Evolutionary conservation across 2,329 filamentous ascomycete genomes (phyloP), one percentile per base, ranked within the genome.

Genomic region (Truncatella angustata): DNA sequence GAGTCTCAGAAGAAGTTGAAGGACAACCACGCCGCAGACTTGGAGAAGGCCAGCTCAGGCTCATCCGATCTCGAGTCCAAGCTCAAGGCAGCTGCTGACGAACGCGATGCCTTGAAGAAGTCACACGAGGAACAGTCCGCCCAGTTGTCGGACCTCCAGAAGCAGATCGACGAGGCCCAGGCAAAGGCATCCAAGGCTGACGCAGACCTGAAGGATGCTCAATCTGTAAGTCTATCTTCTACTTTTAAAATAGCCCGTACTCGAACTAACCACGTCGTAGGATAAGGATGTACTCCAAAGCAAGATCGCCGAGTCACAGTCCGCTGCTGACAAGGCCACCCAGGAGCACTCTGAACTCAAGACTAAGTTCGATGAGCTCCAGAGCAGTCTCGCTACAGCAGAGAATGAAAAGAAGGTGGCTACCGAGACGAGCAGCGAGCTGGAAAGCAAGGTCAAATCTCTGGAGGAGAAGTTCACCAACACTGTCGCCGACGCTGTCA

Each of bases 141-240:
- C 39, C 62, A 69, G 59, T 53, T 68, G 30, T 54, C 63, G 12
- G 57, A 51, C n/a, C 62, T 71, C 28, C 58, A 66, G 48, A 61
- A 62, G 50, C 56, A 71, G 52, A 56, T 56, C 5, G 66, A 71
- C 49, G 63, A 64, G 45, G 70, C 70, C 4, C 64, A 72, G 51
- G 60, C 66, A 51, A 70, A 72, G 56, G 66, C 66, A 3, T 60
- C 65, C 21, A 68, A 73, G 59, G 65, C 66, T 10, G 63, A 69
- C 23, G 69, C 70, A 18, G 64, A 72, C 45, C 62, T 77, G 6
- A 61, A 67, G 48, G 54, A 62, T 26, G 61, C 63, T 2, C 57
- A 69, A 40, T 56, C 58, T 23, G 70, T 72, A 66, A 57, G 66
- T 50, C 14, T 12, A 10, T 21, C 7, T 18, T 7, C 16, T 18